Base-by-base conservation (phyloP, 73 alveolate species). In the Diophrys sp. region DNA sequence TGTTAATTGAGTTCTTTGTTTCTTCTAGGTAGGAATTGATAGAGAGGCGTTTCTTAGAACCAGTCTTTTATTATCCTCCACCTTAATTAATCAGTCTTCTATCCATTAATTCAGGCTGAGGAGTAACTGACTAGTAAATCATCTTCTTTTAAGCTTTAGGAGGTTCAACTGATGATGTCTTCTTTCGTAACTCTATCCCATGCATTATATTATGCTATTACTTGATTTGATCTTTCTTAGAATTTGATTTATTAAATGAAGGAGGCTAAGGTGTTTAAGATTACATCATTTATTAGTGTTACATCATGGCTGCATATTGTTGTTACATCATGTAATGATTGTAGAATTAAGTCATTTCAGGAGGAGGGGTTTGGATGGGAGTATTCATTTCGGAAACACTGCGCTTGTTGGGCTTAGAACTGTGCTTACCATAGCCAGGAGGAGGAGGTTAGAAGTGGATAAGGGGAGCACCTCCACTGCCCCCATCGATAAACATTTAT, bases 281-380 rank as follows among this genome's bases (percentile, higher is more conserved):
- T n/a, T n/a, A n/a, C n/a, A n/a, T n/a, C n/a, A n/a, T n/a, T 44
- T 44, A 18, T 44, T 44, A 44, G 62, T 44, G 62, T 18, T 44
- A 44, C 62, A 44, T 5, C 62, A 44, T 44, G n/a, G 62, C 62
- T 44, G 62, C 62, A 18, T 44, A 44, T 44, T 44, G 18, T 18
- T 44, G 18, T 18, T 44, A 18, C 62, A 44, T 44, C 62, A 44
- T 44, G 62, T 44, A 44, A 18, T 44, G 62, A 44, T 44, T 44
- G 18, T 44, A 44, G 62, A 44, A 44, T 44, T 44, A 44, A 44
- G 62, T 18, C 62, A 44, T 44, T 44, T 44, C 62, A 18, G 62
- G 62, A 5, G 62, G 62, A 44, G 62, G 62, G 62, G 62, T 44
- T 44, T 44, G 62, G 62, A 44, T 44, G 5, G 62, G 62, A 44